Evolutionary conservation across 352 stramenopile genomes (phyloP), one percentile per base, ranked within the genome.

Genomic region (Thalassiosira hispida): DNA sequence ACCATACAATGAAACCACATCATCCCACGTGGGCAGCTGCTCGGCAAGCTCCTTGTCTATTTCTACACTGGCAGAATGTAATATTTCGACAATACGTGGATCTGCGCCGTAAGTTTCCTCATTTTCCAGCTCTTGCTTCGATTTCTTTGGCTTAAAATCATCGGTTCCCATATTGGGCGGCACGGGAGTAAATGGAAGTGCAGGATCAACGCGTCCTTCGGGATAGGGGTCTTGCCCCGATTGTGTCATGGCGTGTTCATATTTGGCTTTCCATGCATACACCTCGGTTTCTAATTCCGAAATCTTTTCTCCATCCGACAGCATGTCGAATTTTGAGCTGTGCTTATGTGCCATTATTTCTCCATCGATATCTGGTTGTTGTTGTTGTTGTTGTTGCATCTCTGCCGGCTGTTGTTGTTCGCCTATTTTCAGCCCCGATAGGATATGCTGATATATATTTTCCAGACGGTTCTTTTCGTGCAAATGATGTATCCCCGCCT

Each of bases 1-100:
- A 9, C 89, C 89, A 49, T 92, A 92, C 29, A 89, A 33, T 9
- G 65, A 71, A 4, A 77, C 69, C 11, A 94, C 74, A 27, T 92
- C 74, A 1, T 52, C 25, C 86, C 84, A 92, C 0, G 53, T 84
- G 2, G 89, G 86, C 0, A 93, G 61, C 40, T 77, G 73, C 11
- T 73, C 42, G 0, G 67, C 68, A 11, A 74, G 33, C 42, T 81
- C 79, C 42, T 75, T 60, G 31, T 84, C 79, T 22, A 86, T 71
- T n/a, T 77, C 60, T 7, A 77, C 73, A 20, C 57, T 57, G 18
- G 79, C 79, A 5, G 61, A 20, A 56, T 64, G 47, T 11, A 86
- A 44, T 35, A 86, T 80, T 23, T 65, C 61, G n/a, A 72, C 68
- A 42, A 83, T 78, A 29, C 76, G 38, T 25, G 75, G 57, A 51